Percentiles rank a stretch among this genome's conserved stretches.
These are phyloP conservation scores for Pythium pyrilobum DNA, from an alignment of 352 stramenopile genomes.

Conservation along the genomic window DNA sequence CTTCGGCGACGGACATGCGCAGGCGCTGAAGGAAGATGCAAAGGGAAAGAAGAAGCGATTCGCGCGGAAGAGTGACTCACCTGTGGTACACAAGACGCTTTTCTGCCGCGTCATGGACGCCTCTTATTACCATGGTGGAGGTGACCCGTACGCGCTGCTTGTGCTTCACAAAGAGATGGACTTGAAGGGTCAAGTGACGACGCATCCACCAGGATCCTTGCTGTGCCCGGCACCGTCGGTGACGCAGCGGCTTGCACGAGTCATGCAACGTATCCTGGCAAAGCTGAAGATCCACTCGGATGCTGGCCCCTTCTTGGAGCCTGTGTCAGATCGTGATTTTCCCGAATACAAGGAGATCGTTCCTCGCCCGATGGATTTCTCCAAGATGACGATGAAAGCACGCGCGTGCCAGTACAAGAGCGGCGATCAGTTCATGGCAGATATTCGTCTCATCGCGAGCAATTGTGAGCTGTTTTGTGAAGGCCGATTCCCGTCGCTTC, in stretches of 20 bases:
- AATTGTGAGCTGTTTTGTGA: slow-evolving; percentile 83
- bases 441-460: slow-evolving; percentile 66
- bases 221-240: slow-evolving; percentile 66
- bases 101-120: slow-evolving; percentile 59
- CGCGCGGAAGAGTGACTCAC: slow-evolving; percentile 60
- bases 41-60: slow-evolving; percentile 77
- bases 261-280: slow-evolving; percentile 54
- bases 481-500: slow-evolving; percentile 67
- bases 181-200: slow-evolving; percentile 22
- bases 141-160: slow-evolving; percentile 71
- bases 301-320: slow-evolving; percentile 69
- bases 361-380: slow-evolving; percentile 66
- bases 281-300: slow-evolving; percentile 60
- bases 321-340: slow-evolving; percentile 76
- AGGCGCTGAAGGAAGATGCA: slow-evolving; percentile 75
- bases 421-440: slow-evolving; percentile 44
- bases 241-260: slow-evolving; percentile 45
- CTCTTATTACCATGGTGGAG: slow-evolving; percentile 76
- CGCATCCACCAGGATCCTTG: slow-evolving; percentile 25
- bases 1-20: slow-evolving; percentile 76
- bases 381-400: slow-evolving; percentile 47
- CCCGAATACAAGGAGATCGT: slow-evolving; percentile 84
- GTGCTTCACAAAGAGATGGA: slow-evolving; percentile 39
- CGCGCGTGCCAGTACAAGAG: slow-evolving; percentile 53
- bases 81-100: slow-evolving; percentile 38